Evolutionary conservation across 2,329 filamentous ascomycete species (phyloP).

Genomic region (Aspergillus brasiliensis): DNA sequence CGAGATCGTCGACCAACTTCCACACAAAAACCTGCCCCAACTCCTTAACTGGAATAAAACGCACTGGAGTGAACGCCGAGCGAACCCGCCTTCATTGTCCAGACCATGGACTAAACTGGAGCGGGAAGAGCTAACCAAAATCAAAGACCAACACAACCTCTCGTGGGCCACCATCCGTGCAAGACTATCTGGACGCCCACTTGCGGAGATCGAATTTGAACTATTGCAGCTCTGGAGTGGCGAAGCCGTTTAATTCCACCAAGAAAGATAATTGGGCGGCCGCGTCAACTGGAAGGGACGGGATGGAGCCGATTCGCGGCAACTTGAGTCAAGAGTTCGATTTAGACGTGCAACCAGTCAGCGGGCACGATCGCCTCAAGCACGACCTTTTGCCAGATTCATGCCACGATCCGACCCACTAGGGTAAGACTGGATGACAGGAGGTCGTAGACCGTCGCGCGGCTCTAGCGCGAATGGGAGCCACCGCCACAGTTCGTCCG

Average conservation of each 20-base stretch:
- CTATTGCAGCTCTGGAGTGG: slow-evolving; percentile 36
- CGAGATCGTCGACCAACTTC: slow-evolving; percentile 33
- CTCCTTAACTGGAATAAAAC: slow-evolving; percentile 29
- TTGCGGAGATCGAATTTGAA: slow-evolving; percentile 37
- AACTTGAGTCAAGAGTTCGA: slow-evolving; percentile 6
- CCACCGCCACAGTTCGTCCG: not conserved
- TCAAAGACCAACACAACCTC: slow-evolving; percentile 32
- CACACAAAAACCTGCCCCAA: slow-evolving; percentile 23
- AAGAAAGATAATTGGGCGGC: slow-evolving; percentile 7
- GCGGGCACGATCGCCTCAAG: not conserved
- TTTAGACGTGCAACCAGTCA: slow-evolving; percentile 9
- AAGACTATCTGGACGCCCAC: slow-evolving; percentile 32
- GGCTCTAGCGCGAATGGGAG: not conserved
- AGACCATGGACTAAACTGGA: slow-evolving; percentile 34
- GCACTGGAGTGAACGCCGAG: slow-evolving; percentile 33
- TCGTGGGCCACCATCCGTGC: slow-evolving; percentile 33
- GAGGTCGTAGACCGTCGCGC: not conserved
- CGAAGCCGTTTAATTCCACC: slow-evolving; percentile 18
- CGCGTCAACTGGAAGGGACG: not conserved
- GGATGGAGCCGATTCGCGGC: slow-evolving; percentile 2
- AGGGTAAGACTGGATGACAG: not conserved
- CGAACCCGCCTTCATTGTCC: slow-evolving; percentile 29
- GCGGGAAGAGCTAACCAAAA: slow-evolving; percentile 24
- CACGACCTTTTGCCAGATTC: slow-evolving; percentile 3
- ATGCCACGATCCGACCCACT: slow-evolving; percentile 7